These are phyloP conservation scores for Calonectria pteridis DNA, from an alignment of 2,329 filamentous ascomycete species.

Conservation along the genomic window DNA sequence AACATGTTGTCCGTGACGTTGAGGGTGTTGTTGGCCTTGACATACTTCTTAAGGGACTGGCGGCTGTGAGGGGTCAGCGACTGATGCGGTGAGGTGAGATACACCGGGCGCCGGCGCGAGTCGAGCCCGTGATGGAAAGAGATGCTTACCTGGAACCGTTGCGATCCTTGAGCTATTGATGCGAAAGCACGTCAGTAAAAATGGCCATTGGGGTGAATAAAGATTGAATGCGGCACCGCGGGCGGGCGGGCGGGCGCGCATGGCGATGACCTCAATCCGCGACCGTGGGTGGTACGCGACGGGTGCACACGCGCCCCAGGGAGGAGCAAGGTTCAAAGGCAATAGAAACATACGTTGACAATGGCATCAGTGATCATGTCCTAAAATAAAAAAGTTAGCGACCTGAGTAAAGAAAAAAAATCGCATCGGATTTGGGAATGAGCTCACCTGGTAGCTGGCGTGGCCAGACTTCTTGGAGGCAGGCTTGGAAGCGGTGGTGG, in stretches of 20 bases:
- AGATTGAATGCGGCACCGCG: conserved; percentile 21
- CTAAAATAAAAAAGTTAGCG: conserved; percentile 49
- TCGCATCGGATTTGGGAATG: conserved; percentile 17
- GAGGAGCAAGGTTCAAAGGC: conserved; percentile 37
- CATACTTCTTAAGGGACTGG: conserved; percentile 72
- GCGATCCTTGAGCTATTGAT: conserved; percentile 69
- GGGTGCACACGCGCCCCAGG: conserved; percentile 53
- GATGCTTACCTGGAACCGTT: conserved; percentile 63
- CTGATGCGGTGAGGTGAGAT: conserved; percentile 1
- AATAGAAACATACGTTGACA: conserved; percentile 64
- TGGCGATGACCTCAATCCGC: conserved; percentile 40
- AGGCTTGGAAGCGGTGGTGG: conserved; percentile 65
- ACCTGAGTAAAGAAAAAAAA: conserved; percentile 7
- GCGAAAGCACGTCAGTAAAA: conserved; percentile 55
- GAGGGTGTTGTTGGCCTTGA: conserved; percentile 67
- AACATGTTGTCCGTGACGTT: conserved; percentile 67
- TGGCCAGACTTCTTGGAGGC: conserved; percentile 64
- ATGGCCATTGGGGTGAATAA: conserved; percentile 28
- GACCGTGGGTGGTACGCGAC: conserved; percentile 40
- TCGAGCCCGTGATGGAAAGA: conserved; percentile 21
- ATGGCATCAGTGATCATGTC: conserved; percentile 75
- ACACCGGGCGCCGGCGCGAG: conserved; percentile 16
- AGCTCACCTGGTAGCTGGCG: conserved; percentile 70
- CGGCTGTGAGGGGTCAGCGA: conserved; percentile 56
- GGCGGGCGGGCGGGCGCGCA: conserved; percentile 26